These are phyloP conservation scores for Talaromyces pinophilus DNA, from an alignment of 2,329 filamentous ascomycete species.

Conservation along the genomic window DNA sequence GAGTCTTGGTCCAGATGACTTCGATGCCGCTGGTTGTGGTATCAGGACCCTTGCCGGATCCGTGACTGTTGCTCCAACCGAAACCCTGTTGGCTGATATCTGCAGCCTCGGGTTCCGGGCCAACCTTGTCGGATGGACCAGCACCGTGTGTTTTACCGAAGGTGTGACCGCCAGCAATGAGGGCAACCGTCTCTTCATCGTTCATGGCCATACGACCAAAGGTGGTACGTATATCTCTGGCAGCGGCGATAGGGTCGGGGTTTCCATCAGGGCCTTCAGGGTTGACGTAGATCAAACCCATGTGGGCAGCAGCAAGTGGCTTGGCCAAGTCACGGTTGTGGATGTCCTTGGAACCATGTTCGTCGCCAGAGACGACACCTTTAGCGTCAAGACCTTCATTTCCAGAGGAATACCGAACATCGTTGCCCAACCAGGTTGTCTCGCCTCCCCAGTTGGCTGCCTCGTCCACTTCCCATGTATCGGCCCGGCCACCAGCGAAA, in stretches of 20 bases:
- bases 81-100: constrained; percentile 67
- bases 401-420: constrained; percentile 65
- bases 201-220: constrained; percentile 82
- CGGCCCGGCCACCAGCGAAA: constrained; percentile 70
- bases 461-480: constrained; percentile 75
- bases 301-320: constrained; percentile 68
- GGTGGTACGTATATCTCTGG: constrained; percentile 70
- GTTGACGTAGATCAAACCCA: constrained; percentile 82
- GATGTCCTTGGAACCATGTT: constrained; percentile 50
- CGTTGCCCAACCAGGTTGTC: constrained; percentile 72
- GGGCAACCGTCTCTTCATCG: constrained; percentile 76
- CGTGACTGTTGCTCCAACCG: constrained; percentile 68
- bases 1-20: constrained; percentile 76
- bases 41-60: constrained; percentile 67
- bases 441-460: constrained; percentile 76
- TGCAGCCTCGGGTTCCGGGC: constrained; percentile 67
- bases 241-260: constrained; percentile 69
- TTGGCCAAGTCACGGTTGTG: constrained; percentile 66
- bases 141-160: constrained; percentile 83
- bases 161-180: constrained; percentile 76
- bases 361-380: constrained; percentile 47
- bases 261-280: constrained; percentile 74
- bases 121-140: constrained; percentile 63
- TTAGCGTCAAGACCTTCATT: constrained; percentile 48
- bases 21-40: constrained; percentile 76